These are phyloP conservation scores for Funneliformis mosseae DNA, from an alignment of 192 early-diverging fungal species.

Conservation along the genomic window DNA sequence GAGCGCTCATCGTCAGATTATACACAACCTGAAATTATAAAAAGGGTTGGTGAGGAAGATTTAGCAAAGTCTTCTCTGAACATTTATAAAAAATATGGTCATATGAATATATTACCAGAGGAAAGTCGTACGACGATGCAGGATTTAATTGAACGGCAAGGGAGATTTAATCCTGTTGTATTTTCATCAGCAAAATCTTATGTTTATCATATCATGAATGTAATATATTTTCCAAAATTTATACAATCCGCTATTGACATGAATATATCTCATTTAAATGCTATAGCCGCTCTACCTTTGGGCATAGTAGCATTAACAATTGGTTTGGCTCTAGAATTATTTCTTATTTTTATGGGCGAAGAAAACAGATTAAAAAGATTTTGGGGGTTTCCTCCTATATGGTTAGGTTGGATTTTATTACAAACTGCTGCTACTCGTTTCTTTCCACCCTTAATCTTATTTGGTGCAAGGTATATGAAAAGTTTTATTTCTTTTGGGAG, in stretches of 20 bases:
- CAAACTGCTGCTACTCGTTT: constrained; percentile 44
- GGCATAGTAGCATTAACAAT: constrained; percentile 37
- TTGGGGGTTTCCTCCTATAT: constrained; percentile 40
- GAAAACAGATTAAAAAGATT: constrained; percentile 35
- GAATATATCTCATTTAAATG: constrained; percentile 36
- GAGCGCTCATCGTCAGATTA: neutral
- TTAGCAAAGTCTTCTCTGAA: constrained; percentile 24
- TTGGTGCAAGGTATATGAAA: constrained; percentile 38
- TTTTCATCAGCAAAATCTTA: constrained; percentile 48
- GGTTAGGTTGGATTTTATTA: constrained; percentile 41
- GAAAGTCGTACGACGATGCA: constrained; percentile 44
- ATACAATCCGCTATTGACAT: constrained; percentile 44
- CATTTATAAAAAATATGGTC: constrained; percentile 28
- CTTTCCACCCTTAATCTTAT: constrained; percentile 38
- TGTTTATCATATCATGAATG: constrained; percentile 49
- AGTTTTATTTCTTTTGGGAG: neutral
- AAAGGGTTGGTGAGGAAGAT: constrained; percentile 12
- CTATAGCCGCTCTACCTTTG: constrained; percentile 31
- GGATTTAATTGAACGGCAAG: constrained; percentile 42
- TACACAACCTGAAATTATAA: neutral
- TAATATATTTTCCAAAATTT: constrained; percentile 49
- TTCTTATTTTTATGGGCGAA: constrained; percentile 41
- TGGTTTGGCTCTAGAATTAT: constrained; percentile 43
- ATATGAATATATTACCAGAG: constrained; percentile 38
- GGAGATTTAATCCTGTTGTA: constrained; percentile 46